Conservation (phyloP, 345 rosid species). For the Rhodomyrtus tomentosa region DNA sequence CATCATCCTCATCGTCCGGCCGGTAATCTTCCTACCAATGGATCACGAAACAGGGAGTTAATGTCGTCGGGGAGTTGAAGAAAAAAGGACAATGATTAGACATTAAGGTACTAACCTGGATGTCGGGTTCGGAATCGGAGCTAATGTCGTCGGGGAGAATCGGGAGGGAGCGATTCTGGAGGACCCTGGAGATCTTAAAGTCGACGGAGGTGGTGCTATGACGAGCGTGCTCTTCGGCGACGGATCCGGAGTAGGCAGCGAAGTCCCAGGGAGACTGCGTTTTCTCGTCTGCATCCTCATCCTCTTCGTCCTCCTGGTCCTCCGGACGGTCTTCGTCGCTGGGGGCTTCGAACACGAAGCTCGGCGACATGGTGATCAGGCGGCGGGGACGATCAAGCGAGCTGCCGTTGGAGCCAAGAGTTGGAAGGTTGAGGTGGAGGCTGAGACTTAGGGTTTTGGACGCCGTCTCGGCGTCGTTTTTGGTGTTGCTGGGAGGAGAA, state of each 20-base stretch:
- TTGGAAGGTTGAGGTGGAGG: neutral
- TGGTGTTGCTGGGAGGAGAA: neutral
- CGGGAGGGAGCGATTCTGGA: conserved; percentile 25
- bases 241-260: conserved; percentile 68
- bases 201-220: conserved; percentile 88
- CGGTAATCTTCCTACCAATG: conserved; percentile 52
- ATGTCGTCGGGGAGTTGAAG: no score
- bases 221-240: conserved; percentile 85
- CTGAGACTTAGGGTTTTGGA: neutral
- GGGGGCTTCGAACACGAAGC: conserved; percentile 11
- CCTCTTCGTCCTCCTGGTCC: neutral
- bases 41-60: no score
- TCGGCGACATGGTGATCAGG: conserved; percentile 23
- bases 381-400: no score
- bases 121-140: conserved; percentile 47
- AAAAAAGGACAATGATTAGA: neutral
- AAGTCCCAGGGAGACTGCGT: conserved; percentile 92
- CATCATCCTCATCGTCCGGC: conserved; percentile 56
- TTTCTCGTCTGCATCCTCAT: neutral
- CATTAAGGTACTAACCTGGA: conserved; percentile 22
- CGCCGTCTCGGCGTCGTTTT: neutral
- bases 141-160: conserved; percentile 5
- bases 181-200: conserved; percentile 62
- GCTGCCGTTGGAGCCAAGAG: neutral
- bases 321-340: conserved; percentile 8